Evolutionary conservation across 768 basidiomycete species (phyloP).

Genomic region (Udeniomyces megalosporus): DNA sequence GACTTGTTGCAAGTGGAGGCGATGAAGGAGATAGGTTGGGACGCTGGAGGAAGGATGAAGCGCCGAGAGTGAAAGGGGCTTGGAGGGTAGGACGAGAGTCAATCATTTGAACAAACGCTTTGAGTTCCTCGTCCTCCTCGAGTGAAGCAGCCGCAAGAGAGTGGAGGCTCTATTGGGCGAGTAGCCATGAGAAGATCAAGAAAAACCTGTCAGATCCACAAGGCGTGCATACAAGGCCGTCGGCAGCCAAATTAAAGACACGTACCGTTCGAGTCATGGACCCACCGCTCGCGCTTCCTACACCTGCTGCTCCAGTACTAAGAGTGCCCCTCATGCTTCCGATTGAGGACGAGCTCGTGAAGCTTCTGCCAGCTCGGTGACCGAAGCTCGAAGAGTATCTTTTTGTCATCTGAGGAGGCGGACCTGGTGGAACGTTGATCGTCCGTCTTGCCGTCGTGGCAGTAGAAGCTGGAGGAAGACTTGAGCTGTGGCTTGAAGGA

Average conservation of each 20-base stretch:
- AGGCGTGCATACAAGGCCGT: background rate
- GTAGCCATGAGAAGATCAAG: background rate
- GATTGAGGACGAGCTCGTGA: background rate
- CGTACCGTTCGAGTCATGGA: background rate
- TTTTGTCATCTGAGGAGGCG: conserved; percentile 1
- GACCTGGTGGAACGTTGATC: background rate
- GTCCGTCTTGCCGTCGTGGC: no score
- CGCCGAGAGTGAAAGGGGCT: background rate
- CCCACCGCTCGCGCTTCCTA: background rate
- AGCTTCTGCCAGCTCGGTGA: conserved; percentile 5
- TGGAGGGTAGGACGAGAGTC: conserved; percentile 1
- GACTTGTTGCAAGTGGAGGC: background rate
- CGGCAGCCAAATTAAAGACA: background rate
- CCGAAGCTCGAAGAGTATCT: conserved; percentile 1
- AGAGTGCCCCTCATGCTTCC: background rate
- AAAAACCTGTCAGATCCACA: no score
- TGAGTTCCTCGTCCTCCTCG: conserved; percentile 2
- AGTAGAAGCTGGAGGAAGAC: no score
- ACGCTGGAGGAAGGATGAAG: background rate
- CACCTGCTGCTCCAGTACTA: no score
- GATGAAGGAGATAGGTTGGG: background rate
- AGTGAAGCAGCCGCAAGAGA: background rate
- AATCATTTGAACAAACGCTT: conserved; percentile 5
- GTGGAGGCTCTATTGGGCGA: background rate
- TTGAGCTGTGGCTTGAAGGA: no score